Conservation (phyloP, 352 stramenopile genomes). For the Globisporangium splendens region DNA sequence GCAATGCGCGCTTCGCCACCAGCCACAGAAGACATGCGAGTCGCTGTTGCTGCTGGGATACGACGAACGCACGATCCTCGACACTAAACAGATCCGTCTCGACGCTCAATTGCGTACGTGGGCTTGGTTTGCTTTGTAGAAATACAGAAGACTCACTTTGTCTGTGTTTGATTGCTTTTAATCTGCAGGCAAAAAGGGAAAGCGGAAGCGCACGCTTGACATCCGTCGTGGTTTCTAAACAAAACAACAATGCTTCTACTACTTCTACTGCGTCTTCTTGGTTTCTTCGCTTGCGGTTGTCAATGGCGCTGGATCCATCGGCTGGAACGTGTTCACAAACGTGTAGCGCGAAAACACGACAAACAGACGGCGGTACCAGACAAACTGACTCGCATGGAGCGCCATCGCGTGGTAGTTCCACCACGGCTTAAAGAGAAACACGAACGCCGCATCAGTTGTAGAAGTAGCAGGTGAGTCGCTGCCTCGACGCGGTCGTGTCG, state of each 20-base stretch:
- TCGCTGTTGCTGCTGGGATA: constrained; percentile 7
- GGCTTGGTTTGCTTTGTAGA: too few relatives aligned
- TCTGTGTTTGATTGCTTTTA: not conserved
- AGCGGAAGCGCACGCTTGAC: constrained; percentile 39
- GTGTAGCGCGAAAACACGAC: constrained; percentile 95
- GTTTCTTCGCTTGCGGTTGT: not conserved
- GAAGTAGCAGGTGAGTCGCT: not conserved
- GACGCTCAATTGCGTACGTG: constrained; percentile 9
- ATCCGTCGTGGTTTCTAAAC: constrained; percentile 39
- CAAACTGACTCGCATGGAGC: constrained; percentile 92
- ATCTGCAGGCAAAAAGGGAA: constrained; percentile 15
- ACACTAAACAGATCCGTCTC: constrained; percentile 13
- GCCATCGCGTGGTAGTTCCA: constrained; percentile 92
- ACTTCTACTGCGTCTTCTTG: constrained; percentile 38
- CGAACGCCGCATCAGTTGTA: constrained; percentile 28
- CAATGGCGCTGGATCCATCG: constrained; percentile 18
- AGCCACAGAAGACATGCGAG: not conserved
- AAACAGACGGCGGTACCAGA: constrained; percentile 96
- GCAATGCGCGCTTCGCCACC: constrained; percentile 39
- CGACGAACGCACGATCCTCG: constrained; percentile 23
- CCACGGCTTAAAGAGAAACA: constrained; percentile 53
- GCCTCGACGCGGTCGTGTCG: not conserved
- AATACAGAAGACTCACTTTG: not conserved
- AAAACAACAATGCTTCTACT: not conserved
- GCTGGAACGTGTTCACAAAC: constrained; percentile 89